Conservation (phyloP, 2,329 filamentous ascomycete species). For the Trichoderma sp. region DNA sequence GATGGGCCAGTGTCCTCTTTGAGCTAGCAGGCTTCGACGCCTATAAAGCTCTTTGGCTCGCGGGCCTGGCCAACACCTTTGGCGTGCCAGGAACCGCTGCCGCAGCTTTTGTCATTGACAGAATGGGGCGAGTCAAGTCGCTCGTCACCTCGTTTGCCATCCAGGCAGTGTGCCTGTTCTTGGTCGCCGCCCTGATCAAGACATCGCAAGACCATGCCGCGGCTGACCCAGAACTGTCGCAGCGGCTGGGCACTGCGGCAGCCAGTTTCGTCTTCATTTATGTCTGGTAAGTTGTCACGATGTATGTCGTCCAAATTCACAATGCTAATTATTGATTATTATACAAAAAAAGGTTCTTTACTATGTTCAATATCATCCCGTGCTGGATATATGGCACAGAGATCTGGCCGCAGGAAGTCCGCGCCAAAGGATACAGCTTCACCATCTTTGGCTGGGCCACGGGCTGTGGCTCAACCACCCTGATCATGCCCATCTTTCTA, state of each 20-base stretch:
- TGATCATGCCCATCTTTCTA: constrained; percentile 57
- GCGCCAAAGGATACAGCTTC: constrained; percentile 61
- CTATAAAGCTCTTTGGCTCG: constrained; percentile 41
- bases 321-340: constrained; percentile 11
- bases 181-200: constrained; percentile 39
- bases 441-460: constrained; percentile 62
- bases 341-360: constrained; percentile 33
- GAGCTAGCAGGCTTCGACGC: constrained; percentile 31
- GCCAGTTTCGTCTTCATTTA: constrained; percentile 34
- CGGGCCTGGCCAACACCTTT: constrained; percentile 54
- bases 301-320: background rate
- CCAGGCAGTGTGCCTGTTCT: constrained; percentile 35
- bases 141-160: constrained; percentile 37
- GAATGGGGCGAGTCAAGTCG: constrained; percentile 44
- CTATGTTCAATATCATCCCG: constrained; percentile 40
- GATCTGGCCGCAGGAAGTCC: constrained; percentile 57
- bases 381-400: constrained; percentile 48
- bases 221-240: constrained; percentile 25
- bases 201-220: constrained; percentile 28
- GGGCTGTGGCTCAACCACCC: constrained; percentile 55
- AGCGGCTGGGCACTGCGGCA: constrained; percentile 29
- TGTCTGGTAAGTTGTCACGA: constrained; percentile 28
- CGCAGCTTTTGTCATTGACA: constrained; percentile 53
- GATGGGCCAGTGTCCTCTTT: constrained; percentile 36
- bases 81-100: constrained; percentile 55